phyloP scores from a whole-genome alignment of 208 protist species.

The Herpetomonas samuelpessoai region DNA sequence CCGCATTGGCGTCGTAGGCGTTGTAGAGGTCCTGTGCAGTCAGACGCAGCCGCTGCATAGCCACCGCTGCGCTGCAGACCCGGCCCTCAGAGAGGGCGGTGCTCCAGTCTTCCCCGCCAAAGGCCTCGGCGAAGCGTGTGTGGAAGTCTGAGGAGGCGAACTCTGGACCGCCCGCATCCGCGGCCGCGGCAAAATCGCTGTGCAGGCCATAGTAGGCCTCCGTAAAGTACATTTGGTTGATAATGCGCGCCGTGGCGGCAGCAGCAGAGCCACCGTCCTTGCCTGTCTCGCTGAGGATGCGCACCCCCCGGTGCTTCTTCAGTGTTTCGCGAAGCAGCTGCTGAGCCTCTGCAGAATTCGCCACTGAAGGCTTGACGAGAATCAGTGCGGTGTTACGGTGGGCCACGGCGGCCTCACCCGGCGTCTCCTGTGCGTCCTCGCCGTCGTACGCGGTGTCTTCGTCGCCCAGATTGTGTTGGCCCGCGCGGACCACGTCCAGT shows the following conservation, averaged over 20 bases:
- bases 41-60: slow-evolving; percentile 18
- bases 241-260: slow-evolving; percentile 5
- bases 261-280: not conserved
- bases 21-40: slow-evolving; percentile 41
- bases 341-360: slow-evolving; percentile 14
- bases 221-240: slow-evolving; percentile 20
- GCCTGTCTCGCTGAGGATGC: slow-evolving; percentile 17
- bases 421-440: not conserved
- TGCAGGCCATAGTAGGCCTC: slow-evolving; percentile 41
- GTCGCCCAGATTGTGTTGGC: not conserved
- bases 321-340: slow-evolving; percentile 23
- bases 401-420: slow-evolving; percentile 17
- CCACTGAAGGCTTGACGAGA: slow-evolving; percentile 47
- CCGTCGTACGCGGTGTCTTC: not conserved
- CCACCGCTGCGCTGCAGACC: slow-evolving; percentile 35
- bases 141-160: slow-evolving; percentile 4
- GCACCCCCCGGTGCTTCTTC: slow-evolving; percentile 16
- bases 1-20: slow-evolving; percentile 19
- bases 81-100: slow-evolving; percentile 18
- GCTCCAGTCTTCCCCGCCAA: slow-evolving; percentile 18
- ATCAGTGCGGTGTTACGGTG: slow-evolving; percentile 49
- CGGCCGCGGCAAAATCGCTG: slow-evolving; percentile 27
- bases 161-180: slow-evolving; percentile 29
- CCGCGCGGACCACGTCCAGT: not conserved
- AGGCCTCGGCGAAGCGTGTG: slow-evolving; percentile 14